A percentile compares a stretch with the other conserved stretches of the same genome.
These are phyloP conservation scores for Rhodotorula diobovata DNA, from an alignment of 768 basidiomycete species.

Conservation along the genomic window DNA sequence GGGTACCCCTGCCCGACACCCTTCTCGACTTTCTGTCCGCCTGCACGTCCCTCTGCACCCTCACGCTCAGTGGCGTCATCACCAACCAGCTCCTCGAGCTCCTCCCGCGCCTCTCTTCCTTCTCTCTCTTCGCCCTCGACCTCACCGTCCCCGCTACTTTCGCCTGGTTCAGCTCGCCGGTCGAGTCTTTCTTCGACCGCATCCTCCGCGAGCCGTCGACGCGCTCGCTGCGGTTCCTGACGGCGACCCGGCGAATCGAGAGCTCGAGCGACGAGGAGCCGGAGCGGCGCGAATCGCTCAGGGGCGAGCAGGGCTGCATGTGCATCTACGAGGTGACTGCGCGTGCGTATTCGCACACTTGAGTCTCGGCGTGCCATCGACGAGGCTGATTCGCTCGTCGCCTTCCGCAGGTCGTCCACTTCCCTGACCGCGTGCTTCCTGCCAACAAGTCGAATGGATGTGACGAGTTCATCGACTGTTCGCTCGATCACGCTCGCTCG, in stretches of 20 bases:
- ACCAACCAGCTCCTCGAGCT: neutral
- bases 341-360: neutral
- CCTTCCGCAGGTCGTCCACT: constrained; percentile 1
- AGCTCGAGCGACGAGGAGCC: neutral
- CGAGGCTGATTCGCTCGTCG: neutral
- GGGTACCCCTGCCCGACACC: neutral
- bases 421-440: neutral
- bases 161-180: neutral
- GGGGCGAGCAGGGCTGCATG: neutral
- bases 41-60: neutral
- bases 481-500: neutral
- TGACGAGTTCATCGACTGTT: no score
- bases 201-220: neutral
- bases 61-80: constrained; percentile 3
- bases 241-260: neutral
- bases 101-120: neutral
- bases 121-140: no score
- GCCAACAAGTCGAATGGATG: neutral
- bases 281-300: neutral
- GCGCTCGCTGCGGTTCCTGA: neutral
- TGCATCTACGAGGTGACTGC: constrained; percentile 2
- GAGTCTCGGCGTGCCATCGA: neutral
- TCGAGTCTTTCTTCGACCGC: neutral
- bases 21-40: neutral
- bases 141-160: neutral